Conservation (phyloP, 352 stramenopile species). For the Elongisporangium senticosum region DNA sequence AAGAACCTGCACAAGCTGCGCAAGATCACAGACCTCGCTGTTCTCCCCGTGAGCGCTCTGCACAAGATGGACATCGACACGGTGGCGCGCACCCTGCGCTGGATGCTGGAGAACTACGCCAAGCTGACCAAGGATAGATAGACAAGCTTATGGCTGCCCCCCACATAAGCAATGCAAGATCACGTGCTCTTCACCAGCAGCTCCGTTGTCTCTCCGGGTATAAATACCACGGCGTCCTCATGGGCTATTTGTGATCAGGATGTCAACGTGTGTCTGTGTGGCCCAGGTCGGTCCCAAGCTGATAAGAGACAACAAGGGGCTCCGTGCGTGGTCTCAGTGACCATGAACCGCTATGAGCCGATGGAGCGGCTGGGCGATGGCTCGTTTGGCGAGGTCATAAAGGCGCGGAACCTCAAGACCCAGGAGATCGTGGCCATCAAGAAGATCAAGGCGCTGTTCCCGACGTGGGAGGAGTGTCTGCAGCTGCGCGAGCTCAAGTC, state of each 20-base stretch:
- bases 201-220: too few relatives aligned
- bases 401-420: slow-evolving; percentile 87
- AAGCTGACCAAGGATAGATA: slow-evolving; percentile 55
- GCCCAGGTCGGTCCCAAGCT: too few relatives aligned
- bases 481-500: slow-evolving; percentile 79
- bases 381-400: slow-evolving; percentile 91
- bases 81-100: slow-evolving; percentile 62
- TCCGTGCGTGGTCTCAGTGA: neutral
- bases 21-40: slow-evolving; percentile 60
- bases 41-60: slow-evolving; percentile 79
- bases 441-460: slow-evolving; percentile 78
- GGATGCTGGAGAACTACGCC: slow-evolving; percentile 60
- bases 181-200: too few relatives aligned
- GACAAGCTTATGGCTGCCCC: slow-evolving; percentile 7
- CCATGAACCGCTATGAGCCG: slow-evolving; percentile 90
- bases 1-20: slow-evolving; percentile 71
- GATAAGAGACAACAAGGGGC: too few relatives aligned
- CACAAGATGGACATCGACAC: slow-evolving; percentile 86
- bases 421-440: slow-evolving; percentile 88
- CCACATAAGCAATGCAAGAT: too few relatives aligned
- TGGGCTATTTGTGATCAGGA: too few relatives aligned
- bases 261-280: too few relatives aligned
- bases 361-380: slow-evolving; percentile 90
- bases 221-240: too few relatives aligned
- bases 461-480: slow-evolving; percentile 79